Evolutionary conservation across 1,284 basidiomycete species (phyloP).

Genomic region (Cutaneotrichosporon cutaneum): DNA sequence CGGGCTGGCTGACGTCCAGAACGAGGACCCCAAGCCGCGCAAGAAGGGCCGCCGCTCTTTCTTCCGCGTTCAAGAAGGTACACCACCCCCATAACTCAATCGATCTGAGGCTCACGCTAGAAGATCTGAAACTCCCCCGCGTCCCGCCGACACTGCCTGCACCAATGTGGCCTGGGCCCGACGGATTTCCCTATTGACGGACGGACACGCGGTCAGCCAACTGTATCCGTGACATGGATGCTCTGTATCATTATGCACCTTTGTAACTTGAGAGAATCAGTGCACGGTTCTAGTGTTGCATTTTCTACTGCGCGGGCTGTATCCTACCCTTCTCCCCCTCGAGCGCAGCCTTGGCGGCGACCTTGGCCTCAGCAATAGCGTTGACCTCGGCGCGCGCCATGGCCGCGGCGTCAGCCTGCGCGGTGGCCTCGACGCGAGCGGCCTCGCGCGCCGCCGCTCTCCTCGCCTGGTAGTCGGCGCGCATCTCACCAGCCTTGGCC

Average conservation of each 20-base stretch:
- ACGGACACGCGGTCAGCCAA: background rate
- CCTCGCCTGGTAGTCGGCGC: background rate
- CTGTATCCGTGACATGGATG: background rate
- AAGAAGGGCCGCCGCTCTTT: background rate
- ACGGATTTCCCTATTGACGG: background rate
- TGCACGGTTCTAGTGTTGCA: background rate
- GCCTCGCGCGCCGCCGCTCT: background rate
- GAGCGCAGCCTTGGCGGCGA: background rate
- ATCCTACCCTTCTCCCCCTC: background rate
- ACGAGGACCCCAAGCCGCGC: background rate
- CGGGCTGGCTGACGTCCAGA: background rate
- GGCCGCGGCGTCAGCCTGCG: background rate
- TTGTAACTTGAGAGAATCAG: background rate
- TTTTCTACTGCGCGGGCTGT: background rate
- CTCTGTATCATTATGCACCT: constrained; percentile 1
- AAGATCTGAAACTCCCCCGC: background rate
- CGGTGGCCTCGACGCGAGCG: background rate
- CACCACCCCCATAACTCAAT: background rate
- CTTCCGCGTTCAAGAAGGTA: background rate
- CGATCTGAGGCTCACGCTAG: background rate
- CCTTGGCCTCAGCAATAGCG: background rate
- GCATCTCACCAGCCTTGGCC: background rate
- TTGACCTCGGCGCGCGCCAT: background rate
- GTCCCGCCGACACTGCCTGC: background rate
- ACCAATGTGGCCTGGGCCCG: background rate